Conservation (phyloP, 2,329 filamentous ascomycete species). For the Neofusicoccum umdonicola region DNA sequence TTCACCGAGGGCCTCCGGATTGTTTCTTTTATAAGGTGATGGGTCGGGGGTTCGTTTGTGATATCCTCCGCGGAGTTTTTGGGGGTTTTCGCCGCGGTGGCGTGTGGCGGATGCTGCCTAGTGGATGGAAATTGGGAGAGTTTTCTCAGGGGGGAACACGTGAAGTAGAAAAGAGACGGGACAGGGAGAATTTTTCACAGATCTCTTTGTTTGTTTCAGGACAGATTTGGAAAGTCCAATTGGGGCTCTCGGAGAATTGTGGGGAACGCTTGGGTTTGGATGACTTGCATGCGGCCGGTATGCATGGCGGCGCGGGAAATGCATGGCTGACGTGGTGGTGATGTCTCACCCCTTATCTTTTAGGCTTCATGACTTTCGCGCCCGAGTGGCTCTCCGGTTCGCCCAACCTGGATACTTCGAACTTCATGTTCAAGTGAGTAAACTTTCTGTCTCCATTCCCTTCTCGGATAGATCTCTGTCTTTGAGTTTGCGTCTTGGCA, state of each 20-base stretch:
- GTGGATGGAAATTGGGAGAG: not conserved
- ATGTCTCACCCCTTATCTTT: constrained; percentile 17
- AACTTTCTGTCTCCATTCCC: not conserved
- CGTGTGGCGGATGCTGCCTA: not conserved
- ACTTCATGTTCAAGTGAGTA: constrained; percentile 58
- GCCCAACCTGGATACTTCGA: constrained; percentile 56
- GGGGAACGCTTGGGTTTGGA: constrained; percentile 21
- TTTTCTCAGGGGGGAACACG: not conserved
- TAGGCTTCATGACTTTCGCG: constrained; percentile 63
- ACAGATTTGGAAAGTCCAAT: constrained; percentile 10
- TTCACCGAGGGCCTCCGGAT: not conserved
- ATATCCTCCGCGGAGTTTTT: not conserved
- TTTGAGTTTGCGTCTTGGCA: not conserved
- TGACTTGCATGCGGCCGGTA: constrained; percentile 19
- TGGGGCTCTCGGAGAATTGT: constrained; percentile 21
- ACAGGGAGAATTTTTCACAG: not conserved
- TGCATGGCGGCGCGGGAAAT: constrained; percentile 20
- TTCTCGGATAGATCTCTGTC: not conserved
- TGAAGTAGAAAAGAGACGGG: not conserved
- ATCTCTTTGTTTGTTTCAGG: not conserved
- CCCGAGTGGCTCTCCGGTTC: constrained; percentile 63
- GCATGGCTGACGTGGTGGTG: constrained; percentile 37
- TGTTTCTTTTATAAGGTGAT: not conserved
- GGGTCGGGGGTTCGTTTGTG: not conserved
- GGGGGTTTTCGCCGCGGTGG: not conserved